Evolutionary conservation across 1,139 yeast genomes (phyloP), one percentile per base, ranked within the genome.

Genomic region (Suhomyces panamericanus): DNA sequence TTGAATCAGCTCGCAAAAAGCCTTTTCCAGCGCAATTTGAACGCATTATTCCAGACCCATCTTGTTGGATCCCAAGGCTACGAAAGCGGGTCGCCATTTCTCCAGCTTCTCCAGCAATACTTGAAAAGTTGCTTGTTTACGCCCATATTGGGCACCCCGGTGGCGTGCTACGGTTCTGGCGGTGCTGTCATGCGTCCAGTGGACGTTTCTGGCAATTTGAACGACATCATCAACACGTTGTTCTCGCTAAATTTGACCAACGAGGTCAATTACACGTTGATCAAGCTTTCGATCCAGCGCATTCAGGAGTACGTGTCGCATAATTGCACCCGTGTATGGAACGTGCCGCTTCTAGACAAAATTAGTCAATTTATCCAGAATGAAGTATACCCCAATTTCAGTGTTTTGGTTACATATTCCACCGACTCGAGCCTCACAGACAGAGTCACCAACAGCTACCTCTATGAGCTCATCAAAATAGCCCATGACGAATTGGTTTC

Each of bases 401-500:
- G 61, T 17, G 55, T 62, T 16, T 50, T 68, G 10, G 48, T 65
- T 29, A 57, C 55, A 12, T 49, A 57, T 39, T 51, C 64, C 1
- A 43, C 56, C 2, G 52, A 51, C 27, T 48, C 57, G 3, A 39
- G 46, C 8, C 39, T 52, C 32, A 51, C 60, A 13, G 53, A 55
- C 27, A 35, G 44, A 17, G 38, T 54, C 20, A 47, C 52, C 31
- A 43, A 48, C 35, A 41, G 53, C 9, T 62, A 64, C 42, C 54
- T 64, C 14, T 55, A 56, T 37, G 69, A 72, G 38, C 57, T 74
- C 32, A 59, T 66, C n/a, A 64, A 65, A 42, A 69, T 77, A 15
- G 65, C 78, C 47, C 64, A 73, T 49, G 70, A 65, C 48, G 78
- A 78, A 49, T 58, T 82, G 29, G 73, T 78, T 0, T 64, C 72